Evolutionary conservation across 2,329 filamentous ascomycete genomes (phyloP).

Genomic region (Cercospora nicotianae): DNA sequence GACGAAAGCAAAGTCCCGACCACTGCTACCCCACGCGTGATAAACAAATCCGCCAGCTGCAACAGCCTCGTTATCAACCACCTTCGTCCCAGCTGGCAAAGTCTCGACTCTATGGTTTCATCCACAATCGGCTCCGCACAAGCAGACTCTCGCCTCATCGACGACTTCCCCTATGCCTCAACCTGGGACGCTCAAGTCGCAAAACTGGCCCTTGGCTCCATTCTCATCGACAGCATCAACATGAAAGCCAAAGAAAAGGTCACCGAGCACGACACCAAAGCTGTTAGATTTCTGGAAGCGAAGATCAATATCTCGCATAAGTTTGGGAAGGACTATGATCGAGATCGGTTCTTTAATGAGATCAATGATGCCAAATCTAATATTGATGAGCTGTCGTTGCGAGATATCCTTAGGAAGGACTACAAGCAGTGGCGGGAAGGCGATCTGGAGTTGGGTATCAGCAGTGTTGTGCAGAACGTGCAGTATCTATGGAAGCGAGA

Average conservation of each 20-base stretch:
- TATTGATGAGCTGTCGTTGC: constrained; percentile 59
- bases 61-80: constrained; percentile 67
- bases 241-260: constrained; percentile 62
- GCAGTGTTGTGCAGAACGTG: constrained; percentile 64
- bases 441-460: constrained; percentile 62
- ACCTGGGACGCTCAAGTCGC: constrained; percentile 61
- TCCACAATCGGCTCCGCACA: constrained; percentile 47
- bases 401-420: constrained; percentile 75
- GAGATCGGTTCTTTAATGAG: constrained; percentile 58
- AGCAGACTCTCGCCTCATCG: constrained; percentile 41
- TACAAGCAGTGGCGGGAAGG: constrained; percentile 75
- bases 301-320: constrained; percentile 47
- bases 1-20: constrained; percentile 62
- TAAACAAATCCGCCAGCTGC: constrained; percentile 71
- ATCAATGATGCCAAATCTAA: constrained; percentile 67
- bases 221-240: constrained; percentile 72
- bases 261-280: constrained; percentile 59
- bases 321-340: constrained; percentile 50
- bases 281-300: constrained; percentile 60
- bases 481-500: constrained; percentile 60
- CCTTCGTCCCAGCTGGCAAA: constrained; percentile 59
- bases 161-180: constrained; percentile 40
- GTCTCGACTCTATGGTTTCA: constrained; percentile 40
- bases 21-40: constrained; percentile 57
- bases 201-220: constrained; percentile 65